Conservation (phyloP, 805 yeast genomes). For the Schizosaccharomyces japonicus region DNA sequence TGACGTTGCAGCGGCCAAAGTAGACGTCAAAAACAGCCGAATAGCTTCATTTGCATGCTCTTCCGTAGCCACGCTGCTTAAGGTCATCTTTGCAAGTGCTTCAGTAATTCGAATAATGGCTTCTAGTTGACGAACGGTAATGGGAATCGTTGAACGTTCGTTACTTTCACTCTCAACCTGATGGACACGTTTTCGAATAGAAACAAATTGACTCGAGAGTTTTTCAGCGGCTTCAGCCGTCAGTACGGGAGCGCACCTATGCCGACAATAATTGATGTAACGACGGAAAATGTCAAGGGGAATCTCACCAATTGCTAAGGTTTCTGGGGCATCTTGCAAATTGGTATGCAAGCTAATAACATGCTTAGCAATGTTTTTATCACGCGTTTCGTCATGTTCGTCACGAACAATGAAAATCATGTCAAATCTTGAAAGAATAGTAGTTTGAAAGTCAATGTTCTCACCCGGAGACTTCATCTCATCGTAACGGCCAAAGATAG, state of each 20-base stretch:
- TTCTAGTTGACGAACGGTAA: constrained; percentile 90
- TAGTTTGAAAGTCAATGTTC: constrained; percentile 90
- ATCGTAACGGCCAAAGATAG: constrained; percentile 88
- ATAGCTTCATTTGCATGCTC: constrained; percentile 91
- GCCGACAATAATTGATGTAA: constrained; percentile 71
- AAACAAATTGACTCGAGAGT: constrained; percentile 75
- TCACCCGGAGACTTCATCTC: constrained; percentile 93
- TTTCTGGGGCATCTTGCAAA: constrained; percentile 17
- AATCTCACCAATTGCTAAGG: constrained; percentile 46
- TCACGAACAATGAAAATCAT: constrained; percentile 95
- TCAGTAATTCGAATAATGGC: constrained; percentile 92
- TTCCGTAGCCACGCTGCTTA: constrained; percentile 63
- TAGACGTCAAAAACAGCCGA: constrained; percentile 80
- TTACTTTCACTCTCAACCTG: constrained; percentile 57
- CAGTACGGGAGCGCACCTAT: constrained; percentile 79
- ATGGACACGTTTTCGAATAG: constrained; percentile 63
- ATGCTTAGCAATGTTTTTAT: constrained; percentile 67
- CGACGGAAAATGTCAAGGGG: constrained; percentile 79
- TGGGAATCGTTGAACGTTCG: constrained; percentile 86
- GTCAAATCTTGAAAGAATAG: constrained; percentile 89
- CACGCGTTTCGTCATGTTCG: constrained; percentile 69
- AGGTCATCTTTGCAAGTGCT: constrained; percentile 64
- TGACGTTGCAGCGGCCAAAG: constrained; percentile 80
- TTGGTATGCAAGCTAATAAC: constrained; percentile 69
- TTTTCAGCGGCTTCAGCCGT: constrained; percentile 75